Evolutionary conservation across 164 flowering plant species (phyloP), one percentile per base, ranked within the genome.

Genomic region (grape (Vitis vinifera)): DNA sequence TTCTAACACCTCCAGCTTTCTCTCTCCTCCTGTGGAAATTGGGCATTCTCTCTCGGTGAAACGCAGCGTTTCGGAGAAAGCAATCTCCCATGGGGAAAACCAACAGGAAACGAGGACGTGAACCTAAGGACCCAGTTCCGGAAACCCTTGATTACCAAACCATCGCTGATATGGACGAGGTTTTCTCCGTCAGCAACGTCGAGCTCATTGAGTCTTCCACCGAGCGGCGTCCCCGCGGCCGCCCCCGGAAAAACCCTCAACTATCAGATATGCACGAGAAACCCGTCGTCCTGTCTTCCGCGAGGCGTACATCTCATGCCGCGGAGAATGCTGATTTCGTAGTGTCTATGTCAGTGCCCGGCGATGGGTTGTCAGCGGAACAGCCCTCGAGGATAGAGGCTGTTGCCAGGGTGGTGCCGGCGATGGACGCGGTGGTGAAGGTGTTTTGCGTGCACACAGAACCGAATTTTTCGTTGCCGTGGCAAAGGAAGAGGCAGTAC

Each of bases 341-440:
- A 9, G 17, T 23, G 63, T 47, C 23, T 2, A 0, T 9, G 2
- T 30, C 16, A 16, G 29, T 10, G 52, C 51, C 16, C 14, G 63
- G 66, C 27, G 65, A 55, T 16, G 60, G 13, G 9, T 63, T 19
- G 8, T 17, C 59, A 12, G 19, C 59, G 50, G 68, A 49, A 11
- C n/a, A n/a, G n/a, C 60, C 50, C 67, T 1, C 48, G 76, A 77
- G 85, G 59, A 58, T 62, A 23, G 86, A 69, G 68, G 78, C 50
- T 37, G 81, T 71, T 51, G 77, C 75, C 16, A 85, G 88, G 75
- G 92, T 78, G 19, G 80, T 87, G 56, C 97, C 95, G 37, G 83
- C 90, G 7, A 96, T 96, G 99, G 97, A 93, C 64, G 89, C 99
- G 9, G 97, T 96, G 52, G 98, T 96, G 75, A 96, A 96, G 91